Evolutionary conservation across 2,329 filamentous ascomycete genomes (phyloP), one percentile per base, ranked within the genome.

Genomic region (Dryadomyces quercivorus): DNA sequence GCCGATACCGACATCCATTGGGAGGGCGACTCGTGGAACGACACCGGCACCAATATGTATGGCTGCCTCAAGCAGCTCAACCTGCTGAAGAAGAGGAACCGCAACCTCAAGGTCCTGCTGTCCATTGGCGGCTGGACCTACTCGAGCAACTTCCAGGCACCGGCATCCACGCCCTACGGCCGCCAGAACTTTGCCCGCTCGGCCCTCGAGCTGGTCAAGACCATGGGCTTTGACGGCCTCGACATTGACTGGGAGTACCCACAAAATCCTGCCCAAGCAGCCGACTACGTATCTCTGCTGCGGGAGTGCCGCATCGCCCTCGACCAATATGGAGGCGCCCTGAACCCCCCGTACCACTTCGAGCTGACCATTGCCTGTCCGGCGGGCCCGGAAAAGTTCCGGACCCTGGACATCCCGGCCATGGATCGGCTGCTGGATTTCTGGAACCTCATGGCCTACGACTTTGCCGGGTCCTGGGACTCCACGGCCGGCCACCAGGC

Each of bases 121-220:
- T 90, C 85, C 53, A 88, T 96, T 58, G 91, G 91, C 58, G 92
- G 92, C 51, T 96, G 90, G 90, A 95, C 90, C 0, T 95, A 95
- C 68, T 88, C 85, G 59, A 73, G 79, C 67, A 93, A 95, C 71
- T 94, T 96, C 69, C 77, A 80, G n/a, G 72, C 70, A 31, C 86
- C 89, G 0, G 85, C 85, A 1, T 86, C 85, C 45, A 89, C 86
- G 0, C 74, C 80, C 0, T 69, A 77, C 22, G 88, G 89, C 9
- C 80, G 90, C 8, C 72, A 75, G 34, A 76, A 66, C 1, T 96
- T 96, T 69, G 91, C 89, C 9, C 72, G 77, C 51, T 81, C 80
- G 31, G 84, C 87, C 38, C 85, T 95, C 1, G 75, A 82, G 21
- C 71, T 96, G 40, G 74, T 97, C 61, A 85, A 86, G 66, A 81